phyloP scores from a whole-genome alignment of 140 eudicot genomes.

The Ambrosia hybrid region DNA sequence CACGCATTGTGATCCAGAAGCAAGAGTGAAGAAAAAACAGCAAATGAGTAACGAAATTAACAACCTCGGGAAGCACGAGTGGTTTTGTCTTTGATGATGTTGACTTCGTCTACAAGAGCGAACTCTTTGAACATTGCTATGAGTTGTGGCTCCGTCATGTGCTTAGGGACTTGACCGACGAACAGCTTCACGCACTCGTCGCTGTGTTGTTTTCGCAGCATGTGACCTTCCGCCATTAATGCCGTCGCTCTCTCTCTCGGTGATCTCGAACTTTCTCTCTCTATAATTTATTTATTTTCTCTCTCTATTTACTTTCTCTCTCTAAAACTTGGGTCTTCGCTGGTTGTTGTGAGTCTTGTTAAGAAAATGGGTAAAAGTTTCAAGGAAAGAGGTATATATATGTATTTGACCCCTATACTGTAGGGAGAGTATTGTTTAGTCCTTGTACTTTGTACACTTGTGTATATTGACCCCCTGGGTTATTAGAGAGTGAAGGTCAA shows the following conservation, averaged over 20 bases:
- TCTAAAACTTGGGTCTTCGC: conserved; percentile 32
- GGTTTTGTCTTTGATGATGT: conserved; percentile 72
- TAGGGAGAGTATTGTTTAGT: background rate
- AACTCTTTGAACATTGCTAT: conserved; percentile 65
- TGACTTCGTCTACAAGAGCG: conserved; percentile 82
- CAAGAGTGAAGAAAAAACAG: conserved; percentile 5
- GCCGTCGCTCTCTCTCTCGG: conserved; percentile 27
- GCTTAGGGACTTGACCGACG: conserved; percentile 93
- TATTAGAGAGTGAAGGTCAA: background rate
- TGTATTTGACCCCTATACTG: conserved; percentile 20
- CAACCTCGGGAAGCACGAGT: conserved; percentile 88
- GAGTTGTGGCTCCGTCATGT: conserved; percentile 67
- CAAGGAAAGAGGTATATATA: conserved; percentile 27
- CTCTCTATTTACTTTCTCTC: background rate
- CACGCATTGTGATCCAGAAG: conserved; percentile 58
- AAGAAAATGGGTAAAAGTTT: conserved; percentile 43
- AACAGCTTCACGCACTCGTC: conserved; percentile 86
- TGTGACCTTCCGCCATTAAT: conserved; percentile 72
- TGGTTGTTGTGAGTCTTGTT: conserved; percentile 26
- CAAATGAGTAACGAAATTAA: background rate
- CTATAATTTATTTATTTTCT: background rate
- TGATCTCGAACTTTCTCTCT: conserved; percentile 39
- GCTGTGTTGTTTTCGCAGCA: conserved; percentile 46
- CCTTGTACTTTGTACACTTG: background rate
- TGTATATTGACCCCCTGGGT: background rate